phyloP scores from a whole-genome alignment of 306 rosid genomes.

The Quercus bicolor region DNA sequence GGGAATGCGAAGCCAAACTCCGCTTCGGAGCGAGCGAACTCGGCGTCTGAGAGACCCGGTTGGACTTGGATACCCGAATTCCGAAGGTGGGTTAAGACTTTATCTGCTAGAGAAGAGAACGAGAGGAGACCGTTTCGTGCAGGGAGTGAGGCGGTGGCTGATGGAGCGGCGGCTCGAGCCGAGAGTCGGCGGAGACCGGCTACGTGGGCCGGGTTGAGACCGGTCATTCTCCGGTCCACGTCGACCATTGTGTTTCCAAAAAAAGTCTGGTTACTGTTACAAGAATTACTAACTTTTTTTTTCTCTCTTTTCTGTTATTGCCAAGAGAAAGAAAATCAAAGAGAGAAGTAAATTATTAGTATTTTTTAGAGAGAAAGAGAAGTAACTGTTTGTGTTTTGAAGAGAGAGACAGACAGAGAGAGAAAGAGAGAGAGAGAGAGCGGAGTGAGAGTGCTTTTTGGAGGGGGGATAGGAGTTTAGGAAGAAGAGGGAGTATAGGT shows the following conservation, averaged over 20 bases:
- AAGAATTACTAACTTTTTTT: too few relatives aligned
- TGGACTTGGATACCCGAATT: slow-evolving; percentile 64
- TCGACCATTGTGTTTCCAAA: slow-evolving; percentile 65
- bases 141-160: slow-evolving; percentile 39
- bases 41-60: slow-evolving; percentile 67
- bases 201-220: slow-evolving; percentile 87
- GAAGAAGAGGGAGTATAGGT: neutral
- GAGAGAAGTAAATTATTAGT: too few relatives aligned
- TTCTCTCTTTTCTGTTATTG: neutral
- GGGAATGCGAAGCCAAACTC: slow-evolving; percentile 89
- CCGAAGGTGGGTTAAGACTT: slow-evolving; percentile 64
- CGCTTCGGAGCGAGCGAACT: slow-evolving; percentile 92
- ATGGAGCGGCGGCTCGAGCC: slow-evolving; percentile 74
- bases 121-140: slow-evolving; percentile 71
- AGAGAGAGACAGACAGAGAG: neutral
- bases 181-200: slow-evolving; percentile 95
- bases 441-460: slow-evolving; percentile 10
- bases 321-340: neutral
- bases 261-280: neutral
- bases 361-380: neutral
- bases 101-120: slow-evolving; percentile 62
- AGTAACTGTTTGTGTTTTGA: neutral
- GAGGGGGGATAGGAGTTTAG: slow-evolving; percentile 4
- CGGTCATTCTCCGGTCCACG: slow-evolving; percentile 95
- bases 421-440: neutral